Percentiles rank a stretch among this genome's conserved stretches.
These are phyloP conservation scores for Agapanthus africanus DNA, from an alignment of 106 monocot genomes.

Conservation along the genomic window DNA sequence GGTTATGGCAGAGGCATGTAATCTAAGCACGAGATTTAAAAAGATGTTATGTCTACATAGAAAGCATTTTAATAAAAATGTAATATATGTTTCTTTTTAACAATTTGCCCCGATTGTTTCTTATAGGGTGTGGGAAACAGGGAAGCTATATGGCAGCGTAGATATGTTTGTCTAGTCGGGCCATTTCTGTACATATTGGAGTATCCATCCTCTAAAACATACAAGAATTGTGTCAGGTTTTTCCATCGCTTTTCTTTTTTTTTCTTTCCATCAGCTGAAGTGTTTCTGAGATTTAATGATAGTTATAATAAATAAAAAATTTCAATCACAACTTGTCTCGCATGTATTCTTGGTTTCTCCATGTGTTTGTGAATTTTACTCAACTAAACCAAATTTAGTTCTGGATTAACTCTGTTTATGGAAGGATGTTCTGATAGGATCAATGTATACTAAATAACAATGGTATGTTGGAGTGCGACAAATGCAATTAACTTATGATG, in stretches of 20 bases:
- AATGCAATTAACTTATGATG: neutral
- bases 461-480: neutral
- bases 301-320: too few species aligned
- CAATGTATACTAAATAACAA: neutral
- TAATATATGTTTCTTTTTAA: neutral
- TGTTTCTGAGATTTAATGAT: too few species aligned
- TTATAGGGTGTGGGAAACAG: slow-evolving; percentile 91
- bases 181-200: slow-evolving; percentile 91
- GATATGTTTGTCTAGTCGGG: slow-evolving; percentile 81
- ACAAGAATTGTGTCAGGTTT: slow-evolving; percentile 87
- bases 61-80: neutral
- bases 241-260: neutral
- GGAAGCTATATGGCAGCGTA: slow-evolving; percentile 91
- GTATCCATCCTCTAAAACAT: slow-evolving; percentile 58
- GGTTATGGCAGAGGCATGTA: neutral
- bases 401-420: too few species aligned
- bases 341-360: neutral
- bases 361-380: neutral
- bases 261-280: neutral
- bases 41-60: neutral
- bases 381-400: neutral
- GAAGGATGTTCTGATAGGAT: neutral
- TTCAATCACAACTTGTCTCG: too few species aligned
- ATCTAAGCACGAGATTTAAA: neutral
- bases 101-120: neutral